Base-by-base conservation (phyloP, 352 stramenopile genomes). In the Globisporangium takayamanum region DNA sequence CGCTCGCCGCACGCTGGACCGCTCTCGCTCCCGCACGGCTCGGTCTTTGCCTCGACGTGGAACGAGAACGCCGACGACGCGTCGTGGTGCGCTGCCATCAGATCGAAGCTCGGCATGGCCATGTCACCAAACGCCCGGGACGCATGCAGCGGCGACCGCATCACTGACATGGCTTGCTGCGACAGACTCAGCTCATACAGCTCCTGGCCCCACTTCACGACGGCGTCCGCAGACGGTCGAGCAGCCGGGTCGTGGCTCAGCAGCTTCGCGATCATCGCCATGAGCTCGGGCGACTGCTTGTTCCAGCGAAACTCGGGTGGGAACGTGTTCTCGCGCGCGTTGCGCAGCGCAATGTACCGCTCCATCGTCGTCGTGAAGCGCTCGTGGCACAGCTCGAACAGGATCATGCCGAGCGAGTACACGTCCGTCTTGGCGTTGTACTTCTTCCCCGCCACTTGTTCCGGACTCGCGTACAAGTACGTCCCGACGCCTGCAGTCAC, bases 361-460 rank as follows among this genome's bases (percentile, higher is more conserved):
- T 97, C 89, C 86, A 96, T 95, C 26, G 81, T 89, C 25, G 89
- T 97, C 30, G 68, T 72, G 64, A 97, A 97, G n/a, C 78, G 72
- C 26, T 90, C 81, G 59, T 95, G 85, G 42, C 84, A 94, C 50
- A 97, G 71, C 71, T 97, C 89, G 45, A 96, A 97, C 7, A 97
- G 72, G 46, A 97, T 94, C 83, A 97, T 95, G 45, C 89, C 89
- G 30, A 96, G 73, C 25, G 87, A 95, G 60, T 94, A 97, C 36
- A 97, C 79, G 50, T 97, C 89, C 7, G 87, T 95, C 69, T 96
- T 96, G 37, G 88, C 76, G 60, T 95, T 88, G 68, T 98, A 98
- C 55, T 90, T 86, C 59, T 91, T 91, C 47, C 84, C 85, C 26
- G 84, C 86, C 51, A 95, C 83, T 73, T 97, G 89, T 58, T 97